Percentiles rank a stretch among this genome's conserved stretches.
These are phyloP conservation scores for Heterobasidion irregulare DNA, from an alignment of 1,284 basidiomycete species.

Conservation along the genomic window DNA sequence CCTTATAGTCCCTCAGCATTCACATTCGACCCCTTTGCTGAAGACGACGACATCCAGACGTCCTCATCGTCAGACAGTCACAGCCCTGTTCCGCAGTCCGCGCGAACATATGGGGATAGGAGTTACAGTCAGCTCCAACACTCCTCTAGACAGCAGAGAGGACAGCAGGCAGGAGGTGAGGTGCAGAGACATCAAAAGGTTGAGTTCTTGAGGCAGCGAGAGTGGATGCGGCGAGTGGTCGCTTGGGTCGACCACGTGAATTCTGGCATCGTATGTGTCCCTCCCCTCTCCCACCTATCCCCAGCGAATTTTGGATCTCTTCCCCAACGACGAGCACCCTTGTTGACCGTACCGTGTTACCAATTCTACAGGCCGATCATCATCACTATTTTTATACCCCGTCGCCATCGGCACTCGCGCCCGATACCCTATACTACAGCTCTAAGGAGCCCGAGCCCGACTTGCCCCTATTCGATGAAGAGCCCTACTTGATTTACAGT, in stretches of 20 bases:
- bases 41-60: conserved; percentile 5
- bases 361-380: no score
- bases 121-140: no score
- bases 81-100: not conserved
- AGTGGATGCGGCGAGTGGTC: conserved; percentile 23
- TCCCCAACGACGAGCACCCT: not conserved
- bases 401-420: no score
- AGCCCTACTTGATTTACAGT: conserved; percentile 13
- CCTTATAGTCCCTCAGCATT: conserved; percentile 6
- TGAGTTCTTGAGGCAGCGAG: conserved; percentile 24
- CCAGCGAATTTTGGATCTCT: no score
- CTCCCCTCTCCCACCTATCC: not conserved
- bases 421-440: no score
- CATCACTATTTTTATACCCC: no score
- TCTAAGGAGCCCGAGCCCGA: no score
- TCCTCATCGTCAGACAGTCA: conserved; percentile 4
- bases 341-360: not conserved
- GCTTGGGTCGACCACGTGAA: conserved; percentile 18
- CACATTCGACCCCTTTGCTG: conserved; percentile 13
- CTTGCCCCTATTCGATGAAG: conserved; percentile 3
- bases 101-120: not conserved
- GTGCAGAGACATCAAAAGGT: conserved; percentile 21
- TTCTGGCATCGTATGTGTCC: conserved; percentile 8
- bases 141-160: no score
- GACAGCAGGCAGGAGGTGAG: not conserved